Base-by-base conservation (phyloP, 2,329 filamentous ascomycete species). In the Coniochaeta ligniaria region DNA sequence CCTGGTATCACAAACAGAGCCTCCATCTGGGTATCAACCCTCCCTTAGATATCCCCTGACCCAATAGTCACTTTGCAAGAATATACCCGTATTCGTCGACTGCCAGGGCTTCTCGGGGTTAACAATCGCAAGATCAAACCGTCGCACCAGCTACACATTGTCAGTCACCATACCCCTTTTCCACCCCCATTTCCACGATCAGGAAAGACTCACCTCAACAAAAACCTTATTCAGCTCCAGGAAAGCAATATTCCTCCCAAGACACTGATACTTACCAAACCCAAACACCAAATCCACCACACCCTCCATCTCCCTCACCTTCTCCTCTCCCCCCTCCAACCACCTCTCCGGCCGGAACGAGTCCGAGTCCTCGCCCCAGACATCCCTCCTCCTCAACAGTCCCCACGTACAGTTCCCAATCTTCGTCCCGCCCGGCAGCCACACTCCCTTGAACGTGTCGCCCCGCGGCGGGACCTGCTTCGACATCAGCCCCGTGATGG, bases 291-390 rank as follows among this genome's bases (percentile, higher is more conserved):
- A 60, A 11, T 71, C 69, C 33, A 67, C 60, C 36, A 66, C 64
- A 45, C 61, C 63, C 58, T 67, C 62, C 64, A 65, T 67, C 36
- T n/a, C 31, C 17, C 63, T 65, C 43, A 59, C 52, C 22, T 60
- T 63, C 61, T 70, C 61, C 20, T 57, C 61, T 9, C 59, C 59
- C 2, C 60, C 60, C 17, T 69, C 68, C 8, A 78, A 63, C 78
- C 78, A 79, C 43, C 78, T 66, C 66, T 80, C 78, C 0, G 78
- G 78, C 4, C 76, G 71, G 64, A 78, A 81, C 0, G 70, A 63
- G 5, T 72, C 66, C 0, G 74, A 72, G 61, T 81, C 78, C n/a
- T 66, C 64, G 0, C 73, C 72, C 45, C 60, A 68, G 3, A 67
- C 59, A 2, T 41, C 54, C 36, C 60, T 63, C 35, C 55, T 22